A percentile compares a stretch with the other conserved stretches of the same genome.
Evolutionary conservation across 257 asterid genomes (phyloP).

Genomic region (Fraxinus anomala): DNA sequence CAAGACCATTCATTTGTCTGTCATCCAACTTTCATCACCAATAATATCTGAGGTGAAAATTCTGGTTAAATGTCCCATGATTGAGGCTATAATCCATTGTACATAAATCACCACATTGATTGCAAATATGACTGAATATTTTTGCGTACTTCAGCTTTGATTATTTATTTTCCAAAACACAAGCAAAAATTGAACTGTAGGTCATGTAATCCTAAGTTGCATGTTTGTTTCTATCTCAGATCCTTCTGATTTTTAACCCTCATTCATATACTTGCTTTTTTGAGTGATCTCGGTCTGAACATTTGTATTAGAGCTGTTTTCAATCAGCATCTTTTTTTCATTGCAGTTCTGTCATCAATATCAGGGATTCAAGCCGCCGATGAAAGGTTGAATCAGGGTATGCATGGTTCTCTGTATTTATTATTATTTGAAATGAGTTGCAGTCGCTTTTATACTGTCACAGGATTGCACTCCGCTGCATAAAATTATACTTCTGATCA

Average conservation of each 20-base stretch:
- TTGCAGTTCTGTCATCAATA: constrained; percentile 60
- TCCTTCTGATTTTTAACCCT: constrained; percentile 16
- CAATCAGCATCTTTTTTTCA: constrained; percentile 12
- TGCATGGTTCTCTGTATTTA: constrained; percentile 21
- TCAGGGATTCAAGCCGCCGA: constrained; percentile 55
- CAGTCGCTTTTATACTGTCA: neutral
- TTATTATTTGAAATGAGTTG: constrained; percentile 2
- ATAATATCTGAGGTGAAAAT: neutral
- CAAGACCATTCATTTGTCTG: neutral
- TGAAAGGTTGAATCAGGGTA: constrained; percentile 42
- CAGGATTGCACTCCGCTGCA: constrained; percentile 4
- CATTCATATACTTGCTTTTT: neutral
- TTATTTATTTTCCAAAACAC: constrained; percentile 4
- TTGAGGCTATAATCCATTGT: neutral
- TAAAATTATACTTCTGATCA: constrained; percentile 18
- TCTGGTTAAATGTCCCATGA: neutral
- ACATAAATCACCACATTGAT: constrained; percentile 3
- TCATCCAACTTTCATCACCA: neutral
- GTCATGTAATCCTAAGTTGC: constrained; percentile 11
- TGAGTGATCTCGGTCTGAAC: neutral
- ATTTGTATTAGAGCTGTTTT: constrained; percentile 1
- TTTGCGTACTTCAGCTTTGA: constrained; percentile 15
- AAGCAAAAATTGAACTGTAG: neutral
- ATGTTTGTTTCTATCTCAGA: constrained; percentile 12
- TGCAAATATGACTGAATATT: constrained; percentile 3